Percentiles rank a stretch among this genome's conserved stretches.
phyloP scores from a whole-genome alignment of 2,329 filamentous ascomycete species.

The Tolypocladium tundrense region DNA sequence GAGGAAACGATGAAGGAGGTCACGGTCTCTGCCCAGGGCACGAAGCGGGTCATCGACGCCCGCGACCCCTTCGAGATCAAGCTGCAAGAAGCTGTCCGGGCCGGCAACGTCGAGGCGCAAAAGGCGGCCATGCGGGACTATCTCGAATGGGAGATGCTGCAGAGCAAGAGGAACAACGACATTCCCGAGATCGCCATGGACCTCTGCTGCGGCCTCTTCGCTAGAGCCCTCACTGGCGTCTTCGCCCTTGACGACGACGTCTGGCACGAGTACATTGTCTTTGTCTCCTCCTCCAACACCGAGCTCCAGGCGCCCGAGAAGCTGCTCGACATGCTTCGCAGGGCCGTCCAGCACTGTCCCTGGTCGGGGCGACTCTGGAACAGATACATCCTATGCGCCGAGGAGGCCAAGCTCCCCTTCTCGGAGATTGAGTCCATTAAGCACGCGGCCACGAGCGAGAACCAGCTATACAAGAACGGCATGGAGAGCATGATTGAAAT shows the following conservation, averaged over 20 bases:
- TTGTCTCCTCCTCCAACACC: slow-evolving; percentile 44
- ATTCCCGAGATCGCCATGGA: slow-evolving; percentile 33
- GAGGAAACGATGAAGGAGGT: slow-evolving; percentile 63
- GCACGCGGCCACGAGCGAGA: slow-evolving; percentile 78
- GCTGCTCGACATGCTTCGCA: slow-evolving; percentile 62
- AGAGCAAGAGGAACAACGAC: slow-evolving; percentile 41
- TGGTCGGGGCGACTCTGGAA: slow-evolving; percentile 91
- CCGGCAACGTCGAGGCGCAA: slow-evolving; percentile 45
- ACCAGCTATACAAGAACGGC: slow-evolving; percentile 73
- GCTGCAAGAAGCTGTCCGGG: slow-evolving; percentile 46
- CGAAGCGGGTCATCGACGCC: slow-evolving; percentile 50
- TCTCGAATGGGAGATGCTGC: slow-evolving; percentile 71
- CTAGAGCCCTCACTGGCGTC: slow-evolving; percentile 59
- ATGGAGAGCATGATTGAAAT: slow-evolving; percentile 85
- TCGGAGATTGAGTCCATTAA: slow-evolving; percentile 81
- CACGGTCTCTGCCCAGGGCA: slow-evolving; percentile 50
- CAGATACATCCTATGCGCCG: slow-evolving; percentile 74
- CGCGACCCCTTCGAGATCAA: slow-evolving; percentile 61
- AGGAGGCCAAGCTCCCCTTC: slow-evolving; percentile 67
- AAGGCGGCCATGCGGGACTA: slow-evolving; percentile 53
- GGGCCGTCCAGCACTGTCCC: slow-evolving; percentile 82
- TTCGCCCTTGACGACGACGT: slow-evolving; percentile 64
- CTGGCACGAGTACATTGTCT: slow-evolving; percentile 80
- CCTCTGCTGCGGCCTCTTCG: slow-evolving; percentile 59
- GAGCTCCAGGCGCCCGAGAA: slow-evolving; percentile 25